These are phyloP conservation scores for Brassica hybrid DNA, from an alignment of 441 rosid genomes.

Conservation along the genomic window DNA sequence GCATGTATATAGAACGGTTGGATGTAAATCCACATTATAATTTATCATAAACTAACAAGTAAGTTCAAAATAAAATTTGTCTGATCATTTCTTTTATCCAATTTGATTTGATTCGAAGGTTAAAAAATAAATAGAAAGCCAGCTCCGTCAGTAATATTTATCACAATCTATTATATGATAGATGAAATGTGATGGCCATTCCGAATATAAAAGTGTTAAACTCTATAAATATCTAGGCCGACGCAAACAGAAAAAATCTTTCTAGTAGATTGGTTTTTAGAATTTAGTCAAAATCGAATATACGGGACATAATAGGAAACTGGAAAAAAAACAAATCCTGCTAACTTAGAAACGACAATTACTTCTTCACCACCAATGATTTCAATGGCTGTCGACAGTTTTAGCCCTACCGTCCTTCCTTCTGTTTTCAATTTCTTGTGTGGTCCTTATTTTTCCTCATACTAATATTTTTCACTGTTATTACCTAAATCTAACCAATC, in stretches of 20 bases:
- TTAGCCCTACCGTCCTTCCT: constrained; percentile 7
- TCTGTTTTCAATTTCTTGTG: constrained; percentile 14
- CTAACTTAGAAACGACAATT: constrained; percentile 22
- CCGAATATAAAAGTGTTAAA: background rate
- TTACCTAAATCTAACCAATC: constrained; percentile 19
- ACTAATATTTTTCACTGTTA: background rate
- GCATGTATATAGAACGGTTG: no score
- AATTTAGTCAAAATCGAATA: constrained; percentile 20
- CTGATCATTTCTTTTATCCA: no score
- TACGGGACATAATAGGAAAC: background rate
- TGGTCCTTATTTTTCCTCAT: constrained; percentile 19
- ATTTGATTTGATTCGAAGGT: no score
- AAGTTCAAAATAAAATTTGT: no score
- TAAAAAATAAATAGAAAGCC: no score
- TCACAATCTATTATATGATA: no score
- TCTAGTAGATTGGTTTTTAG: constrained; percentile 4
- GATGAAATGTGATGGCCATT: background rate
- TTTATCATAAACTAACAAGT: no score
- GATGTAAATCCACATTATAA: no score
- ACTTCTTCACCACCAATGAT: constrained; percentile 31
- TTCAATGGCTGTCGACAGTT: constrained; percentile 23
- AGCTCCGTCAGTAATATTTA: no score
- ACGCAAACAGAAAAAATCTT: constrained; percentile 19
- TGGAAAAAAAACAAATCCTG: constrained; percentile 3
- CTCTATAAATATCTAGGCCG: constrained; percentile 8